Base-by-base conservation (phyloP, 202 grass and related monocot genomes). In the Bolboschoenoplectus hybrid region DNA sequence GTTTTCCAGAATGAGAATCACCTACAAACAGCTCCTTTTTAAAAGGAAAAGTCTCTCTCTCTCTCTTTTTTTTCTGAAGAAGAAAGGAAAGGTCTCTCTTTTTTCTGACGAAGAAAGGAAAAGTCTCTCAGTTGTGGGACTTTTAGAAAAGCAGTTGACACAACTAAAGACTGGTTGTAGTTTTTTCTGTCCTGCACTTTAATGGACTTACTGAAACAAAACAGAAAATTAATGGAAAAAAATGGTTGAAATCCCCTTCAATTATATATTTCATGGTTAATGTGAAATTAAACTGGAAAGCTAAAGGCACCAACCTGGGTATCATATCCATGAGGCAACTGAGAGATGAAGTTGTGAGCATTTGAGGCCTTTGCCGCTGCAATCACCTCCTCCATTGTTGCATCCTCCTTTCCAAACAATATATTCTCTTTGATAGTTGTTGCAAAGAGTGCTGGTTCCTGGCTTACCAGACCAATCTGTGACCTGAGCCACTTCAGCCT, bases 341-440 rank as follows among this genome's bases (percentile, higher is more conserved):
- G 97, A 53, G 93, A 94, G 90, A 99, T 97, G 89, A 99, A 99
- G 89, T 94, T 91, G 87, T 99, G 97, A 4, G 97, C 97, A 89
- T 96, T 99, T 9, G 97, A 89, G 19, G 90, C 97, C 82, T 92
- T 97, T 1, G 92, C 93, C 0, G 90, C 97, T 0, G 85, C 74
- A 8, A 91, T 67, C 4, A 99, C 81, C 90, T 99, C 92, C 57
- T 96, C 97, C 90, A 80, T 81, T 43, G 97, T 82, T 8, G 97
- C 97, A 55, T 96, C 92, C 76, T 99, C 97, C 67, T 99, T 99
- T 43, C 97, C 97, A 45, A 96, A 97, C 83, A 99, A 36, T 67
- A 99, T 91, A 82, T 99, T 99, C 85, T 99, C 92, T 84, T 84
- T 83, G 40, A 99, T 99, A 3, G 92, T 91, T 52, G 97, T 94